These are phyloP conservation scores for Penicillium silybi DNA, from an alignment of 495 filamentous ascomycete species.

Conservation along the genomic window DNA sequence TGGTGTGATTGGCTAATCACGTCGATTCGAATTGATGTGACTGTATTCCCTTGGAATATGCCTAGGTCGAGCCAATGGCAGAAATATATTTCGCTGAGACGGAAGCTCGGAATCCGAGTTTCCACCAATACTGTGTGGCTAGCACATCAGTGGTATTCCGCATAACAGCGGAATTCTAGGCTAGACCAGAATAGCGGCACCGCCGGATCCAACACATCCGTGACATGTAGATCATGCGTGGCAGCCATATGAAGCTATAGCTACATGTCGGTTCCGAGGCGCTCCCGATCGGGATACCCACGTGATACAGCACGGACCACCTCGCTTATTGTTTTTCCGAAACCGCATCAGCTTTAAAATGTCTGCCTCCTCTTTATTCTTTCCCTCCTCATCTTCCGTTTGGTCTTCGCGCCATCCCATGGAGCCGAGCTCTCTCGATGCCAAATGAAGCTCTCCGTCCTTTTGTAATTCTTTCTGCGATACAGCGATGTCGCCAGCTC, in stretches of 20 bases:
- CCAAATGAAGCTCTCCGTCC: conserved; percentile 10
- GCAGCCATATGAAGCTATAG: neutral
- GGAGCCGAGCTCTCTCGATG: conserved; percentile 4
- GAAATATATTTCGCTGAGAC: too few relatives aligned
- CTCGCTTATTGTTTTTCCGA: conserved; percentile 41
- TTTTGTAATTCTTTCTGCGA: conserved; percentile 22
- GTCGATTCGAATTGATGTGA: too few relatives aligned
- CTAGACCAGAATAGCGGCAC: neutral
- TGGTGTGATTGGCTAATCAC: too few relatives aligned
- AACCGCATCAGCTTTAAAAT: conserved; percentile 16
- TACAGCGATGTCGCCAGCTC: conserved; percentile 34
- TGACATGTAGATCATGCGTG: neutral
- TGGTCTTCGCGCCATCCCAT: conserved; percentile 10
- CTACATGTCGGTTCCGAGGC: neutral
- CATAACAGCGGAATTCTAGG: too few relatives aligned
- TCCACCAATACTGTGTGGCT: too few relatives aligned
- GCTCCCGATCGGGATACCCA: conserved; percentile 5
- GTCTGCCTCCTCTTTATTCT: conserved; percentile 9
- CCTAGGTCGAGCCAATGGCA: too few relatives aligned
- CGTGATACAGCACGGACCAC: conserved; percentile 35
- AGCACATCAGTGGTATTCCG: too few relatives aligned
- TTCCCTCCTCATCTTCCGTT: conserved; percentile 11
- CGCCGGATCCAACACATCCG: neutral
- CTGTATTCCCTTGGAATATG: too few relatives aligned
- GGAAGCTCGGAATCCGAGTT: too few relatives aligned